A percentile compares a stretch with the other conserved stretches of the same genome.
Evolutionary conservation across 306 rosid species (phyloP).

Genomic region (Amphicarpaea edgeworthii): DNA sequence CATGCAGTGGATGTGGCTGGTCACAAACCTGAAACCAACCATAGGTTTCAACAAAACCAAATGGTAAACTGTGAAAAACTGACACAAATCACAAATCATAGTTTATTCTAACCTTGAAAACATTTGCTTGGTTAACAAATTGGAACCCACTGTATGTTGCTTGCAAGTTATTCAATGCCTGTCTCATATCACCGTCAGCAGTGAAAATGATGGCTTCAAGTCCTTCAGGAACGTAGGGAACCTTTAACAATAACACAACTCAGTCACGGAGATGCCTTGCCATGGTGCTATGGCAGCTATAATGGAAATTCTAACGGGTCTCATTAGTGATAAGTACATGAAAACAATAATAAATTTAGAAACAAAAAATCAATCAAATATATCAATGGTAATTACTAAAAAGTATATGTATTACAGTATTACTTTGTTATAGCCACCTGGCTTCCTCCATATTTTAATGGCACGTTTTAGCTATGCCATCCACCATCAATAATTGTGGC

Average conservation of each 20-base stretch:
- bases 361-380: not conserved
- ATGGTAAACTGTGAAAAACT: constrained; percentile 3
- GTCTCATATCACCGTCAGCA: constrained; percentile 99
- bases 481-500: not conserved
- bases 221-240: constrained; percentile 97
- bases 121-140: constrained; percentile 93
- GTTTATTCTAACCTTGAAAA: constrained; percentile 75
- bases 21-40: constrained; percentile 84
- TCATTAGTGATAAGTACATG: not conserved
- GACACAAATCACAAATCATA: constrained; percentile 10
- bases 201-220: constrained; percentile 99
- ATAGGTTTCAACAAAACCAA: constrained; percentile 16
- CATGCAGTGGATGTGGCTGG: constrained; percentile 98
- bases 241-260: constrained; percentile 62
- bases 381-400: not conserved
- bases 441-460: not conserved
- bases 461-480: not conserved
- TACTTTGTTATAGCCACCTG: not conserved
- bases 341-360: not conserved
- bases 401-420: not conserved
- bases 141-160: constrained; percentile 96
- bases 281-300: not conserved
- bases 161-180: constrained; percentile 98
- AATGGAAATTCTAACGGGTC: not conserved
- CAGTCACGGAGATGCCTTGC: too few relatives aligned